phyloP scores from a whole-genome alignment of 176 grass and related monocot species.

The Elaeis guineensis region DNA sequence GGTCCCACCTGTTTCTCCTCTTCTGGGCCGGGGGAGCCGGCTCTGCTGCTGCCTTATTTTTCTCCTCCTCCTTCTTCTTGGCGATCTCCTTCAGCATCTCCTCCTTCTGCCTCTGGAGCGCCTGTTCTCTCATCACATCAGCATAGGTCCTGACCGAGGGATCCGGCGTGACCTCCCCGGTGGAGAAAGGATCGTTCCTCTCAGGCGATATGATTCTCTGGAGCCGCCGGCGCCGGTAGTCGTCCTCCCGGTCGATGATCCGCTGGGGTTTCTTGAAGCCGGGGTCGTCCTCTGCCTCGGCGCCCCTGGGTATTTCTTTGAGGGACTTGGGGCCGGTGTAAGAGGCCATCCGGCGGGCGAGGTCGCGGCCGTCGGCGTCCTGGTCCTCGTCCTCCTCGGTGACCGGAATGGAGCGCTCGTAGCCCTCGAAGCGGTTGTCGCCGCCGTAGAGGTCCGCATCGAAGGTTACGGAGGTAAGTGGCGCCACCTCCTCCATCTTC shows the following conservation, averaged over 20 bases:
- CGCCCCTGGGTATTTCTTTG: conserved; percentile 44
- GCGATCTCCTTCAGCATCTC: conserved; percentile 59
- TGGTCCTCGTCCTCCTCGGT: conserved; percentile 50
- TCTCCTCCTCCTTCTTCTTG: conserved; percentile 83
- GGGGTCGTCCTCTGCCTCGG: conserved; percentile 44
- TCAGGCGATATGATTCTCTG: conserved; percentile 78
- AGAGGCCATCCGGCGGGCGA: conserved; percentile 51
- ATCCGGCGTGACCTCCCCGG: conserved; percentile 79
- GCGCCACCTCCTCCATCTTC: conserved; percentile 68
- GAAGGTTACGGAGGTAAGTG: conserved; percentile 70
- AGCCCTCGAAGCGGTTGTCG: conserved; percentile 70
- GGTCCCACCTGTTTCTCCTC: conserved; percentile 92
- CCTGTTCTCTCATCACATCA: conserved; percentile 69
- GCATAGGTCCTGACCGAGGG: conserved; percentile 67
- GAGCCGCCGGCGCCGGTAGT: conserved; percentile 65
- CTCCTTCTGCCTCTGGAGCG: conserved; percentile 67
- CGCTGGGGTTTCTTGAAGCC: conserved; percentile 48
- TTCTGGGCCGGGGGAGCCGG: conserved; percentile 32
- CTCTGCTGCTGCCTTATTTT: conserved; percentile 41
- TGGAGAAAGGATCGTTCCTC: conserved; percentile 74
- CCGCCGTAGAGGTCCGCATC: conserved; percentile 93
- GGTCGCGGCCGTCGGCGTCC: conserved; percentile 28
- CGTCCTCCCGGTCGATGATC: conserved; percentile 92
- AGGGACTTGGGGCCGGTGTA: conserved; percentile 60
- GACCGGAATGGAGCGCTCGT: conserved; percentile 87